Evolutionary conservation across 495 filamentous ascomycete genomes (phyloP).

Genomic region (Margaritispora aquatica): DNA sequence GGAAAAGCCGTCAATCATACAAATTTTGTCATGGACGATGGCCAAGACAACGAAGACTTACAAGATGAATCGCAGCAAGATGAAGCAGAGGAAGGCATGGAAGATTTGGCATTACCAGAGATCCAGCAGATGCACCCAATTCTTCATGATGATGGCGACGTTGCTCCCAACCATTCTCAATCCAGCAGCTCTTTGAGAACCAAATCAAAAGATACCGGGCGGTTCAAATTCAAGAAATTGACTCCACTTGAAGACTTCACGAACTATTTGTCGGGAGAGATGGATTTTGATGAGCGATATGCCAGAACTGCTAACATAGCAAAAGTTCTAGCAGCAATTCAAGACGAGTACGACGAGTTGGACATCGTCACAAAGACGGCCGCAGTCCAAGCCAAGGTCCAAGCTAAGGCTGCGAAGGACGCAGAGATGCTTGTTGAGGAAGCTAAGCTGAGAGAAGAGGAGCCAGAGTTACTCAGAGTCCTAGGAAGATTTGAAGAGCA

Average conservation of each 20-base stretch:
- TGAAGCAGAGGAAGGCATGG: background rate
- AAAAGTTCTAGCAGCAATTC: background rate
- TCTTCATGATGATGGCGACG: too few species aligned
- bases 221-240: background rate
- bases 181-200: too few species aligned
- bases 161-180: too few species aligned
- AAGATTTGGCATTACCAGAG: background rate
- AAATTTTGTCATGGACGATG: background rate
- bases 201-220: background rate
- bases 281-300: slow-evolving; percentile 18
- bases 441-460: background rate
- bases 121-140: background rate
- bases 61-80: background rate
- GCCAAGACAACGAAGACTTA: background rate
- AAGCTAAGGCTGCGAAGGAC: slow-evolving; percentile 1
- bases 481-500: background rate
- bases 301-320: slow-evolving; percentile 7
- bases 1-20: background rate
- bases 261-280: slow-evolving; percentile 10
- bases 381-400: background rate
- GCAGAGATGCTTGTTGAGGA: slow-evolving; percentile 5
- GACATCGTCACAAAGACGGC: slow-evolving; percentile 2
- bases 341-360: slow-evolving; percentile 18
- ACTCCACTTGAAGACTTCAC: slow-evolving; percentile 6
- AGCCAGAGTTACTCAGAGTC: background rate